A percentile compares a stretch with the other conserved stretches of the same genome.
Evolutionary conservation across 1,284 basidiomycete genomes (phyloP).

Genomic region (Gymnopus androsaceus): DNA sequence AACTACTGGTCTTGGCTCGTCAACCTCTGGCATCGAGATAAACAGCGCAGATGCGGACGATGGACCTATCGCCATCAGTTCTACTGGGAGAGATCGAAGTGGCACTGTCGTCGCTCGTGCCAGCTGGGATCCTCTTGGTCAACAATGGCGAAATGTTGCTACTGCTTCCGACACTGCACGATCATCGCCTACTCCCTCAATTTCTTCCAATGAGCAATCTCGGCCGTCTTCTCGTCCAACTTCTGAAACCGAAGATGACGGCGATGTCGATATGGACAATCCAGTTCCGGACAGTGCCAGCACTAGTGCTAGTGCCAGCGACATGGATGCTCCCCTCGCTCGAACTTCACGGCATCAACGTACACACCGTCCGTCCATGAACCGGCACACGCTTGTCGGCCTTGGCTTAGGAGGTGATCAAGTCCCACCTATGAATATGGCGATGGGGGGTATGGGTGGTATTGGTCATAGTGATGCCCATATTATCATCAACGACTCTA

Average conservation of each 20-base stretch:
- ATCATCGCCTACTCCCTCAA: conserved; percentile 23
- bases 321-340: conserved; percentile 29
- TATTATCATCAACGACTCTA: conserved; percentile 65
- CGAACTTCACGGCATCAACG: conserved; percentile 24
- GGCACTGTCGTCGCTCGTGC: conserved; percentile 68
- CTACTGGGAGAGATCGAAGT: conserved; percentile 62
- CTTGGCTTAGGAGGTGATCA: conserved; percentile 21
- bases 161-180: not conserved
- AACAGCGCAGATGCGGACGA: conserved; percentile 26
- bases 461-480: conserved; percentile 48
- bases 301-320: conserved; percentile 33
- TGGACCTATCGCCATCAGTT: conserved; percentile 21
- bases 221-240: conserved; percentile 56
- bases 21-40: conserved; percentile 41
- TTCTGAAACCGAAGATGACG: conserved; percentile 76
- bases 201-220: conserved; percentile 38
- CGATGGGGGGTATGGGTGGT: conserved; percentile 31
- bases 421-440: conserved; percentile 36
- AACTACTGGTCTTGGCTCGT: conserved; percentile 60
- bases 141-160: conserved; percentile 3
- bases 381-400: conserved; percentile 54
- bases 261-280: conserved; percentile 57
- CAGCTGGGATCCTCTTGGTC: conserved; percentile 3
- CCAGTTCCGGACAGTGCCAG: conserved; percentile 39
- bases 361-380: conserved; percentile 37